phyloP scores from a whole-genome alignment of 192 early-diverging fungal genomes.

The Linderina pennispora region DNA sequence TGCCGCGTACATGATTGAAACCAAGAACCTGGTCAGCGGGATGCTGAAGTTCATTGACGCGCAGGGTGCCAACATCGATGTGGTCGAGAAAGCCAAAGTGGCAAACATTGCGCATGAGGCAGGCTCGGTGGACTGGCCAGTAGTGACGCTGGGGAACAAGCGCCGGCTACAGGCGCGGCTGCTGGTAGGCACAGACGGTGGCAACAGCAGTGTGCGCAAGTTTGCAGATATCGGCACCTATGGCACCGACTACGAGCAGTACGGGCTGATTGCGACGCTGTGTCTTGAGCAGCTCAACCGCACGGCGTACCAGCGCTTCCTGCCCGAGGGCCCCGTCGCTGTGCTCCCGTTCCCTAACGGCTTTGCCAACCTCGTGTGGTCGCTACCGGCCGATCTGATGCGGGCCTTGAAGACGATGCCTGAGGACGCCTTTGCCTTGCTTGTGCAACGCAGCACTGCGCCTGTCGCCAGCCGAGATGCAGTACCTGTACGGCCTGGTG shows the following conservation, averaged over 20 bases:
- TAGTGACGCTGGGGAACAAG: constrained; percentile 63
- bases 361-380: constrained; percentile 85
- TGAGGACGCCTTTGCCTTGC: constrained; percentile 51
- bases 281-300: constrained; percentile 61
- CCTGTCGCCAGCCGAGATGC: constrained; percentile 62
- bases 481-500: constrained; percentile 54
- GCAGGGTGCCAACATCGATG: constrained; percentile 42
- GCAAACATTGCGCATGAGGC: constrained; percentile 37
- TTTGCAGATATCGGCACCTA: constrained; percentile 75
- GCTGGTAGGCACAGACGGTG: constrained; percentile 88
- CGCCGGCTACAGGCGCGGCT: constrained; percentile 59
- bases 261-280: constrained; percentile 73
- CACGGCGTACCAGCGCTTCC: constrained; percentile 91
- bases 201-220: constrained; percentile 75
- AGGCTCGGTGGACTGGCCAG: constrained; percentile 64
- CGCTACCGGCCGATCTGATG: constrained; percentile 60
- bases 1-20: constrained; percentile 88
- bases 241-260: constrained; percentile 83
- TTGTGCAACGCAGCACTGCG: constrained; percentile 84
- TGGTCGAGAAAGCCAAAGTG: constrained; percentile 69
- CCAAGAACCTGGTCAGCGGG: constrained; percentile 69
- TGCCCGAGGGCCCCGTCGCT: constrained; percentile 91
- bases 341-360: constrained; percentile 63
- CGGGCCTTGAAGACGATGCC: constrained; percentile 58
- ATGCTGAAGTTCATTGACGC: constrained; percentile 50